Evolutionary conservation across 2,329 filamentous ascomycete species (phyloP).

Genomic region (Pseudodiploospora longispora): DNA sequence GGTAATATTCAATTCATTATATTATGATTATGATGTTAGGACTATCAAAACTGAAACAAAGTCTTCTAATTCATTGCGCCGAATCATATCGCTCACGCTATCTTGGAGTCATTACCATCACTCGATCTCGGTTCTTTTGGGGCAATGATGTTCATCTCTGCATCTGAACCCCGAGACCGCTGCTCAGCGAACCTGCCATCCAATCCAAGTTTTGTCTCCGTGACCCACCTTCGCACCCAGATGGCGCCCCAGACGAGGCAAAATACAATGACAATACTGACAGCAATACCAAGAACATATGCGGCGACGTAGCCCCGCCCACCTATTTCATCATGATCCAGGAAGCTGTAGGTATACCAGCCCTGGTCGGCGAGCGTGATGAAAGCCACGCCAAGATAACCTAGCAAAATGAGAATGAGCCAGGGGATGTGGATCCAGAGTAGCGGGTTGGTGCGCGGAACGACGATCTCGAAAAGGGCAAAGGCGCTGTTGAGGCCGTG

Average conservation of each 20-base stretch:
- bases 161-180: conserved; percentile 13
- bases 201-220: conserved; percentile 37
- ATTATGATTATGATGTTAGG: no score
- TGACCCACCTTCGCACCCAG: conserved; percentile 40
- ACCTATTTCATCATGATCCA: conserved; percentile 53
- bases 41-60: no score
- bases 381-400: conserved; percentile 69
- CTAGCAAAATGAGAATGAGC: conserved; percentile 59
- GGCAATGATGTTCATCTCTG: conserved; percentile 18
- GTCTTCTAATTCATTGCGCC: no score
- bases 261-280: conserved; percentile 46
- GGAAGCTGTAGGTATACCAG: conserved; percentile 71
- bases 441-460: conserved; percentile 56
- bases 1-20: no score
- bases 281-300: conserved; percentile 54
- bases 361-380: conserved; percentile 60
- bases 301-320: conserved; percentile 45
- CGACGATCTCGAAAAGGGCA: conserved; percentile 65
- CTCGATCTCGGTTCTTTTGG: conserved; percentile 11
- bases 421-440: conserved; percentile 57
- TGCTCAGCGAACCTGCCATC: conserved; percentile 32
- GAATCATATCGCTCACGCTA: no score
- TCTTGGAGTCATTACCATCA: no score
- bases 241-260: conserved; percentile 42
- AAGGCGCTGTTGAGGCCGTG: conserved; percentile 69